phyloP scores from a whole-genome alignment of 2,329 filamentous ascomycete species.

The Trichoderma breve region DNA sequence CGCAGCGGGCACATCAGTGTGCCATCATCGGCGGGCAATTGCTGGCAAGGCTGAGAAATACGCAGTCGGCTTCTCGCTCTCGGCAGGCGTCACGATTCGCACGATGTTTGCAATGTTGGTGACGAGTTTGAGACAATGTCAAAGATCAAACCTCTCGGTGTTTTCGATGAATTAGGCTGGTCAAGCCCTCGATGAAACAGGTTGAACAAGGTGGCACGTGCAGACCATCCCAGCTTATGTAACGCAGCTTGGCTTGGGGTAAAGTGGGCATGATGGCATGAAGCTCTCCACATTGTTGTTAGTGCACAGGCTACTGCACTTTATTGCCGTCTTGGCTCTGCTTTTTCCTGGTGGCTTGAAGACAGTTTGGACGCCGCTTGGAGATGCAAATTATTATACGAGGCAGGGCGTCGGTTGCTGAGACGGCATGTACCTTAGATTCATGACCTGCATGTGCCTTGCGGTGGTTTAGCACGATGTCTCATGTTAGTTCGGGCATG shows the following conservation, averaged over 20 bases:
- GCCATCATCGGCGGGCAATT: conserved; percentile 6
- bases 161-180: conserved; percentile 6
- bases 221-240: conserved; percentile 9
- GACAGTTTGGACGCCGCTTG: neutral
- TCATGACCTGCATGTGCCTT: neutral
- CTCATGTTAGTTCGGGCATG: neutral
- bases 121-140: neutral
- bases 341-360: neutral
- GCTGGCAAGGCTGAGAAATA: neutral
- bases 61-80: neutral
- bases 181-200: conserved; percentile 4
- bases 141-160: neutral
- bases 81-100: neutral
- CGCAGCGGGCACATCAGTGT: neutral
- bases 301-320: neutral
- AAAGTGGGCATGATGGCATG: neutral
- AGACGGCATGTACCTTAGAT: neutral
- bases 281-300: neutral
- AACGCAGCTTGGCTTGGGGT: neutral
- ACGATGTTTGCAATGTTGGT: neutral
- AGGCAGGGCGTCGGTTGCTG: neutral
- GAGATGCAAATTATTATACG: neutral
- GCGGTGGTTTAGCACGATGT: neutral
- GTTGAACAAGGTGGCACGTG: conserved; percentile 14
- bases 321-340: neutral